Conservation (phyloP, 345 rosid species). For the Anacardium occidentale region DNA sequence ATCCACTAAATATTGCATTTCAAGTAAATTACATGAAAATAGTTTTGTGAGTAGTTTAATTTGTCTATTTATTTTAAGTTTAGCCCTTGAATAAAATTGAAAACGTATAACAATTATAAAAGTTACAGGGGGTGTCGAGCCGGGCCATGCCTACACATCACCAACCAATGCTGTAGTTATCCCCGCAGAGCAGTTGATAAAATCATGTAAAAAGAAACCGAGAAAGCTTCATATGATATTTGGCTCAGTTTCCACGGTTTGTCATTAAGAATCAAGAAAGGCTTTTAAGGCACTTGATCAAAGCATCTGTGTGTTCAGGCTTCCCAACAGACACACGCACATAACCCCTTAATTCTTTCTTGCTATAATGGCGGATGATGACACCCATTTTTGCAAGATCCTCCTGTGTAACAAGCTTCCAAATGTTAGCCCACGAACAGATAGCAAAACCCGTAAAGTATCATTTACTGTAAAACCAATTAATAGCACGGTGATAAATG, state of each 20-base stretch:
- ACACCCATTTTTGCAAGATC: slow-evolving; percentile 87
- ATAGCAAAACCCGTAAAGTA: not conserved
- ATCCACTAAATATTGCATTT: too few relatives aligned
- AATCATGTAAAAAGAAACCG: not conserved
- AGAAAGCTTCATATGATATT: not conserved
- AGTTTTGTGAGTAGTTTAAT: too few relatives aligned
- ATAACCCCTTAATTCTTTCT: slow-evolving; percentile 69
- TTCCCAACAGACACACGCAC: slow-evolving; percentile 80
- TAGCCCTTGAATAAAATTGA: too few relatives aligned
- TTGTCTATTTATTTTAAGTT: too few relatives aligned
- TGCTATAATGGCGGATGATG: slow-evolving; percentile 90
- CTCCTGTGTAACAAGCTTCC: slow-evolving; percentile 42
- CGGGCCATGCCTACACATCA: too few relatives aligned
- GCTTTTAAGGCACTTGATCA: slow-evolving; percentile 55
- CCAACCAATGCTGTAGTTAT: too few relatives aligned
- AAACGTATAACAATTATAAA: too few relatives aligned
- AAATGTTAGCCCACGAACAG: not conserved
- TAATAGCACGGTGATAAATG: too few relatives aligned
- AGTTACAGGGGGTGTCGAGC: too few relatives aligned
- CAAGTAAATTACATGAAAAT: too few relatives aligned
- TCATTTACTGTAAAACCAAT: not conserved
- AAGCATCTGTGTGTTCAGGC: slow-evolving; percentile 74
- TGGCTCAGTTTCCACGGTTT: not conserved
- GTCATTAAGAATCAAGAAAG: slow-evolving; percentile 33
- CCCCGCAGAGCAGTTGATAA: not conserved